A percentile compares a stretch with the other conserved stretches of the same genome.
phyloP scores from a whole-genome alignment of 257 asterid species.

The Thymus quinquecostatus region DNA sequence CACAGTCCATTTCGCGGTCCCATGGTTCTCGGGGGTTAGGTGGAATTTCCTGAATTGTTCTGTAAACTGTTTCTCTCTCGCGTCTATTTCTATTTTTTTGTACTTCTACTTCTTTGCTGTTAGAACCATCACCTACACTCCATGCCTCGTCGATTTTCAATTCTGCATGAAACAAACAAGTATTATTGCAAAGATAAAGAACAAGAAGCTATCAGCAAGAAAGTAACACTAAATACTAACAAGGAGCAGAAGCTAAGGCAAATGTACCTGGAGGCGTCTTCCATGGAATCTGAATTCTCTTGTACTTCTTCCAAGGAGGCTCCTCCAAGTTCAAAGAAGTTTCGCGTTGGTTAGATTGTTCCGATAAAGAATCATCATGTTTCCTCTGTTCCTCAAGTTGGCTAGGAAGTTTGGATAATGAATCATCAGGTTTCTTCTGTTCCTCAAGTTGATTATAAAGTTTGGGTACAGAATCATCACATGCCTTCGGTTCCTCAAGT shows the following conservation, averaged over 20 bases:
- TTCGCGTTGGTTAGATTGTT: conserved; percentile 42
- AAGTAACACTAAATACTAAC: conserved; percentile 20
- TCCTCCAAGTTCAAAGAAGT: conserved; percentile 49
- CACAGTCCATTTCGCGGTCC: conserved; percentile 95
- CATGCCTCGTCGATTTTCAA: conserved; percentile 50
- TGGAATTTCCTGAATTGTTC: conserved; percentile 71
- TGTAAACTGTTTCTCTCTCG: conserved; percentile 75
- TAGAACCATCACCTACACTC: conserved; percentile 65
- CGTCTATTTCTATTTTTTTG: conserved; percentile 79
- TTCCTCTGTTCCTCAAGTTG: conserved; percentile 45
- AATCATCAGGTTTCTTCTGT: conserved; percentile 39
- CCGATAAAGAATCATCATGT: conserved; percentile 36
- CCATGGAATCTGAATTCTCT: conserved; percentile 79
- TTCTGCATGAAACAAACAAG: conserved; percentile 62
- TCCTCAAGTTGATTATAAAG: conserved; percentile 40
- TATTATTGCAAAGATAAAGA: conserved; percentile 15
- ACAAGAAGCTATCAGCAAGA: conserved; percentile 9
- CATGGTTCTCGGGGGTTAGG: conserved; percentile 88
- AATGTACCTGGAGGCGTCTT: conserved; percentile 78
- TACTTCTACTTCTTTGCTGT: conserved; percentile 90
- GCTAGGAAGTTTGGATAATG: conserved; percentile 34
- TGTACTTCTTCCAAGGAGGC: conserved; percentile 70
- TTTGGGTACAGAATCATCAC: conserved; percentile 35
- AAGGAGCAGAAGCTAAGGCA: conserved; percentile 26
- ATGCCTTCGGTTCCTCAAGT: conserved; percentile 40